phyloP scores from a whole-genome alignment of 2,329 filamentous ascomycete species.

The Teratosphaeria destructans region DNA sequence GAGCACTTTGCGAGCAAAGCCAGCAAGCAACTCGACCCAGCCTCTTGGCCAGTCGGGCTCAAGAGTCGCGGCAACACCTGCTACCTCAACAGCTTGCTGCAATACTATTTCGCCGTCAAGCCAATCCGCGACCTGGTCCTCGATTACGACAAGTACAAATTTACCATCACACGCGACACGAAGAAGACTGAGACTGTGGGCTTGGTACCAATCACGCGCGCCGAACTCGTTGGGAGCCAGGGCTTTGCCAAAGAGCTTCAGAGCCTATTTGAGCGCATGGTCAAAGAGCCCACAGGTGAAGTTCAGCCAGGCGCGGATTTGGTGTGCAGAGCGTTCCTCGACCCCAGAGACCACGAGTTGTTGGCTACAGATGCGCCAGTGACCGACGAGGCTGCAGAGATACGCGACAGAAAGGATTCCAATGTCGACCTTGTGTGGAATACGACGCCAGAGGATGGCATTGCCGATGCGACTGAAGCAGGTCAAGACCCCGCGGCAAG shows the following conservation, averaged over 20 bases:
- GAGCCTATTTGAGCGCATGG: slow-evolving; percentile 28
- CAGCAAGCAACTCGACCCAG: slow-evolving; percentile 10
- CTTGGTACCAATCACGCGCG: slow-evolving; percentile 48
- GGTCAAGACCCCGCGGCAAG: slow-evolving; percentile 14
- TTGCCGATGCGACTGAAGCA: neutral
- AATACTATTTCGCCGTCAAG: slow-evolving; percentile 86
- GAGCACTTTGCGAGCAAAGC: slow-evolving; percentile 13
- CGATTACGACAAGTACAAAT: slow-evolving; percentile 59
- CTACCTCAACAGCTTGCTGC: slow-evolving; percentile 91
- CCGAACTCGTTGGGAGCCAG: slow-evolving; percentile 26
- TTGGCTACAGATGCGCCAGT: slow-evolving; percentile 9
- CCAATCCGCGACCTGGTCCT: slow-evolving; percentile 72
- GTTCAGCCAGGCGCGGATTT: slow-evolving; percentile 26
- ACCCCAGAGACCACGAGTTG: slow-evolving; percentile 17
- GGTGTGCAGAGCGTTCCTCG: slow-evolving; percentile 26
- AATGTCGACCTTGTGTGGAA: neutral
- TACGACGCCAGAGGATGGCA: neutral
- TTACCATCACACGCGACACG: slow-evolving; percentile 54
- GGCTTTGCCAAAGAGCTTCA: slow-evolving; percentile 25
- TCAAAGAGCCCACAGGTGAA: slow-evolving; percentile 17
- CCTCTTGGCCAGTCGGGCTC: slow-evolving; percentile 65
- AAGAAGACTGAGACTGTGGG: slow-evolving; percentile 63
- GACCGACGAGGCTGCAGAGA: slow-evolving; percentile 2
- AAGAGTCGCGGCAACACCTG: slow-evolving; percentile 96
- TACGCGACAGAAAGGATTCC: neutral